Evolutionary conservation across 306 rosid species (phyloP).

Genomic region (Coriaria nepalensis): DNA sequence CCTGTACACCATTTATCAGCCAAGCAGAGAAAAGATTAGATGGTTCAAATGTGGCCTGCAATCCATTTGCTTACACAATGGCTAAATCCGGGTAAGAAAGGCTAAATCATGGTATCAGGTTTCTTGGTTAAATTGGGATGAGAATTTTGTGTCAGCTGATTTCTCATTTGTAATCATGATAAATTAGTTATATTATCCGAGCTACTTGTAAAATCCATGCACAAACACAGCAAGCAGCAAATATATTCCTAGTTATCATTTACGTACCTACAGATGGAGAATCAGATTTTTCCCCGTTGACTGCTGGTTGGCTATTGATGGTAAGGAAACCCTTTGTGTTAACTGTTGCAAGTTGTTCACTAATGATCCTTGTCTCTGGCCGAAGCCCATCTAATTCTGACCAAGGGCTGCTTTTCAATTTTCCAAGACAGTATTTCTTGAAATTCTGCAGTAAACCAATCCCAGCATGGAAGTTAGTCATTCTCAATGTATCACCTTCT

Average conservation of each 20-base stretch:
- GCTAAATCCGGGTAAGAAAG: too few species aligned
- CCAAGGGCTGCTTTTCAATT: constrained; percentile 93
- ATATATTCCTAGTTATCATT: neutral
- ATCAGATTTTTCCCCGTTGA: constrained; percentile 80
- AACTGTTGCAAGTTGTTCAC: constrained; percentile 60
- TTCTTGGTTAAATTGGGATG: too few species aligned
- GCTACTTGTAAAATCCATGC: too few species aligned
- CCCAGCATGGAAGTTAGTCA: neutral
- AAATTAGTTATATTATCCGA: too few species aligned
- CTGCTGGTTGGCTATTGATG: constrained; percentile 95
- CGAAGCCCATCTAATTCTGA: constrained; percentile 92
- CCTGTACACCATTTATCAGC: constrained; percentile 28
- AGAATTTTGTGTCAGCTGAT: too few species aligned
- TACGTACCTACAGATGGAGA: constrained; percentile 70
- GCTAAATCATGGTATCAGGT: too few species aligned
- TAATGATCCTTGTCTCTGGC: constrained; percentile 81
- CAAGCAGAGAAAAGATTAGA: neutral
- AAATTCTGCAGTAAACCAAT: constrained; percentile 51
- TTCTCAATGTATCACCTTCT: neutral
- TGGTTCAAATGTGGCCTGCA: neutral
- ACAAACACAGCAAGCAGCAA: too few species aligned
- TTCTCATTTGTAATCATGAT: too few species aligned
- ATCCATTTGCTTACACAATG: constrained; percentile 29
- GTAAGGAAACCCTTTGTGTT: constrained; percentile 75
- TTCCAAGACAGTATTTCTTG: constrained; percentile 65